A percentile compares a stretch with the other conserved stretches of the same genome.
phyloP scores from a whole-genome alignment of 2,329 filamentous ascomycete species.

The Talaromyces sp. region DNA sequence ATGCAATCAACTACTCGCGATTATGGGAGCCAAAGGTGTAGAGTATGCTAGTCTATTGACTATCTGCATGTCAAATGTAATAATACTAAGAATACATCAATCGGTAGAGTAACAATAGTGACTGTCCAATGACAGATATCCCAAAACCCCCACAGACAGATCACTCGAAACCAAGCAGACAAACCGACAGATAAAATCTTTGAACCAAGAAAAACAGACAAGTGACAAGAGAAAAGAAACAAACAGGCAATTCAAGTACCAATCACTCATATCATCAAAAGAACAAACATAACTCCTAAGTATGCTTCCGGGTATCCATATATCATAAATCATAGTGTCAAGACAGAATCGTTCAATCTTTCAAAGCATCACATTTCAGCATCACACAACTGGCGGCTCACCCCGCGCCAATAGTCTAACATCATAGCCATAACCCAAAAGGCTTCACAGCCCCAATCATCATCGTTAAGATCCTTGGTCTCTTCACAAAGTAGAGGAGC shows the following conservation, averaged over 20 bases:
- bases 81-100: neutral
- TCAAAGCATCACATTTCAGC: constrained; percentile 24
- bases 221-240: neutral
- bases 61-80: neutral
- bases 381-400: constrained; percentile 33
- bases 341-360: neutral
- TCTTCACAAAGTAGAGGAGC: constrained; percentile 29
- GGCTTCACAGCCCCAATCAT: constrained; percentile 25
- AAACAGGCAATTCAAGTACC: neutral
- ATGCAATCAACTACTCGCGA: neutral
- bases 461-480: constrained; percentile 21
- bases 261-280: neutral
- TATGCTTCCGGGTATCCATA: constrained; percentile 8
- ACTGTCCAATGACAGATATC: neutral
- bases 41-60: neutral
- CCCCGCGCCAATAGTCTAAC: constrained; percentile 34
- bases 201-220: neutral
- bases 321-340: constrained; percentile 12
- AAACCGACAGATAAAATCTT: neutral
- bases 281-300: constrained; percentile 1
- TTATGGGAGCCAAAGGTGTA: neutral
- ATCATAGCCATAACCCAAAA: constrained; percentile 33
- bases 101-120: neutral
- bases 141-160: neutral
- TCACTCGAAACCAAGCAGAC: neutral